Evolutionary conservation across 495 filamentous ascomycete genomes (phyloP), one percentile per base, ranked within the genome.

Genomic region (Neurospora sp.): DNA sequence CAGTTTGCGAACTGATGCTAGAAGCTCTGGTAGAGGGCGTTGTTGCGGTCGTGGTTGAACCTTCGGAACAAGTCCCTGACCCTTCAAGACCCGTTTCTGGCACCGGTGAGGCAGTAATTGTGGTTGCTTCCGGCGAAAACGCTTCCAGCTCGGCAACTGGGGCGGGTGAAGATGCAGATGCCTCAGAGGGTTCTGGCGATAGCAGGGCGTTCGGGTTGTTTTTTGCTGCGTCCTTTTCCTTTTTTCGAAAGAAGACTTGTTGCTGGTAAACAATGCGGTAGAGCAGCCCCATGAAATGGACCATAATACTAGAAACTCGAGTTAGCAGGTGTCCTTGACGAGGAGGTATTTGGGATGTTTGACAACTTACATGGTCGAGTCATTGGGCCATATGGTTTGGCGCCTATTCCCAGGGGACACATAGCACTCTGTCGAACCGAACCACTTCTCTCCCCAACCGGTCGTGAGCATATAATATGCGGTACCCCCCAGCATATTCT

Each of bases 381-480:
- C 71, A 12, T 14, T n/a, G 4, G 71, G 71, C 71, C 71, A 72
- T 35, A 72, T 66, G 27, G 54, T 66, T 66, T 66, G 54, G 54
- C 54, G 54, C 54, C 27, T 35, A 18, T 66, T 66, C 16, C 54
- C 54, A 35, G 54, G 54, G 1, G 54, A 66, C 5, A 66, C 54
- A 18, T 31, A 66, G 54, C 54, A 66, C 54, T 66, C 54, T 66
- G 54, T 66, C 35, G n/a, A 59, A 27, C 71, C 71, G 71, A 72
- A 72, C 71, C 71, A 72, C 23, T 69, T 38, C 31, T 66, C 71
- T 12, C 71, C 71, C 71, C 71, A 72, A 18, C 71, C 71, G 11
- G 71, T 59, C 23, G 35, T 72, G 23, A 72, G 71, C 31, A 72
- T 72, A 38, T 72, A 59, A 20, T 59, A 59, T 41, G 71, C 35